Percentiles rank a stretch among this genome's conserved stretches.
phyloP scores from a whole-genome alignment of 768 basidiomycete genomes.

The Podaxis sp. region DNA sequence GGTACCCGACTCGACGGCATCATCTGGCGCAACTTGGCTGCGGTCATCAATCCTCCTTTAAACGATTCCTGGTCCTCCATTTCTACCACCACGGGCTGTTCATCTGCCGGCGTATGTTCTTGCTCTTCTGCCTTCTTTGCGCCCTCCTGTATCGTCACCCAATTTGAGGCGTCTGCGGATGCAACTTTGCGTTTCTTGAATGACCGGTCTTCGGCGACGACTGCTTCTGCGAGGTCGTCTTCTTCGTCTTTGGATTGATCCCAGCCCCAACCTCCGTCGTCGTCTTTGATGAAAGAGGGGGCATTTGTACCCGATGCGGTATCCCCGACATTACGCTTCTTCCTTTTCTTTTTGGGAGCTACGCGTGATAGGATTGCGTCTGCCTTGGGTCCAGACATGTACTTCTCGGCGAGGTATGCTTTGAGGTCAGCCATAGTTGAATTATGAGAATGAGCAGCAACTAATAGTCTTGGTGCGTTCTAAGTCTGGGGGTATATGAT shows the following conservation, averaged over 20 bases:
- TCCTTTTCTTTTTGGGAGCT: constrained; percentile 68
- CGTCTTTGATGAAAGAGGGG: constrained; percentile 47
- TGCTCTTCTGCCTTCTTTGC: constrained; percentile 31
- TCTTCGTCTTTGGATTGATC: constrained; percentile 38
- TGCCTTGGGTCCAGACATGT: constrained; percentile 96
- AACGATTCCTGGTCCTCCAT: constrained; percentile 30
- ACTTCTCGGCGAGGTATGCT: constrained; percentile 83
- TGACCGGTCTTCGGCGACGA: constrained; percentile 68
- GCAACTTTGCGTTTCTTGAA: constrained; percentile 70
- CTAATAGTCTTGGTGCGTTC: not conserved
- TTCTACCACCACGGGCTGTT: constrained; percentile 63
- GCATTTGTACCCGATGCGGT: constrained; percentile 22
- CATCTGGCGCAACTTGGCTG: constrained; percentile 68
- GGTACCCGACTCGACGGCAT: constrained; percentile 37
- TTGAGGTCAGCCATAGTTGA: constrained; percentile 53
- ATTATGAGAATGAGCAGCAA: not conserved
- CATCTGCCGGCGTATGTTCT: constrained; percentile 57
- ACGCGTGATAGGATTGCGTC: constrained; percentile 84
- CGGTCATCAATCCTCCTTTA: constrained; percentile 74
- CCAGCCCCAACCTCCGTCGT: constrained; percentile 69
- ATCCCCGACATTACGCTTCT: constrained; percentile 47
- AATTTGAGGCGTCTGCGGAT: constrained; percentile 41
- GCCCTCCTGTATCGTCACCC: constrained; percentile 65
- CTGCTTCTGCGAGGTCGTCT: constrained; percentile 60
- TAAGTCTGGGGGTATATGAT: not conserved